Percentiles rank a stretch among this genome's conserved stretches.
These are phyloP conservation scores for Neurospora crassa DNA, from an alignment of 2,329 filamentous ascomycete species.

Conservation along the genomic window DNA sequence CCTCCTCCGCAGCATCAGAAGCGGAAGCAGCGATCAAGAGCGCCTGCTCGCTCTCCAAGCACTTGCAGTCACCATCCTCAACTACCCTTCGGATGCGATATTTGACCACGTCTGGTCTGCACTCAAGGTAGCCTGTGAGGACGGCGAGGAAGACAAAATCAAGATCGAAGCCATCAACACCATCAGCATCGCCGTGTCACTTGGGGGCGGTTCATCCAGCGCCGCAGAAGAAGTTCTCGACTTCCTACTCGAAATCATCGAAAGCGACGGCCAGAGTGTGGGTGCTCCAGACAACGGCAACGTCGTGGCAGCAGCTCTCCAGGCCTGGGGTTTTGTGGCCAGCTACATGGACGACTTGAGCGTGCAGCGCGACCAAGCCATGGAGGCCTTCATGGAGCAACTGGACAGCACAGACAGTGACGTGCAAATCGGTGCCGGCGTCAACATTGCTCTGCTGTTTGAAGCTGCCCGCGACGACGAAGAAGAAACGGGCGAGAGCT, in stretches of 20 bases:
- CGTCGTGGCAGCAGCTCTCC: conserved; percentile 65
- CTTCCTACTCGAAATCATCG: conserved; percentile 66
- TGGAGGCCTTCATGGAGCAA: conserved; percentile 78
- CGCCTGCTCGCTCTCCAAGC: conserved; percentile 62
- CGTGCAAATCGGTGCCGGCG: conserved; percentile 69
- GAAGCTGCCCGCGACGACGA: conserved; percentile 53
- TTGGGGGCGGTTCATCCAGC: conserved; percentile 61
- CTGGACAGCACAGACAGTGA: conserved; percentile 63
- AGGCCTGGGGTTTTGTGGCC: conserved; percentile 72
- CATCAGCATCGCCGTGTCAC: conserved; percentile 62
- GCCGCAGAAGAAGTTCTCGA: conserved; percentile 64
- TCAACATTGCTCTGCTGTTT: conserved; percentile 74
- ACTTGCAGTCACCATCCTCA: conserved; percentile 60
- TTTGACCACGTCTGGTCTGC: conserved; percentile 51
- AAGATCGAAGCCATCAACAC: conserved; percentile 67
- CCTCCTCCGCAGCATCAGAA: conserved; percentile 61
- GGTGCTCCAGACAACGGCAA: conserved; percentile 60
- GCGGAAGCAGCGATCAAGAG: conserved; percentile 59
- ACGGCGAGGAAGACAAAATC: conserved; percentile 52
- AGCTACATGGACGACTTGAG: conserved; percentile 69
- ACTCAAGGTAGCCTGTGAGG: conserved; percentile 54
- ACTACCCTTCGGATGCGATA: conserved; percentile 52
- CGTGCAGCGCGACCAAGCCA: conserved; percentile 57
- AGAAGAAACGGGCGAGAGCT: conserved; percentile 37
- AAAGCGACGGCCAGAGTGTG: conserved; percentile 66